Evolutionary conservation across 1,139 yeast genomes (phyloP).

Genomic region (Geotrichum carabidarum): DNA sequence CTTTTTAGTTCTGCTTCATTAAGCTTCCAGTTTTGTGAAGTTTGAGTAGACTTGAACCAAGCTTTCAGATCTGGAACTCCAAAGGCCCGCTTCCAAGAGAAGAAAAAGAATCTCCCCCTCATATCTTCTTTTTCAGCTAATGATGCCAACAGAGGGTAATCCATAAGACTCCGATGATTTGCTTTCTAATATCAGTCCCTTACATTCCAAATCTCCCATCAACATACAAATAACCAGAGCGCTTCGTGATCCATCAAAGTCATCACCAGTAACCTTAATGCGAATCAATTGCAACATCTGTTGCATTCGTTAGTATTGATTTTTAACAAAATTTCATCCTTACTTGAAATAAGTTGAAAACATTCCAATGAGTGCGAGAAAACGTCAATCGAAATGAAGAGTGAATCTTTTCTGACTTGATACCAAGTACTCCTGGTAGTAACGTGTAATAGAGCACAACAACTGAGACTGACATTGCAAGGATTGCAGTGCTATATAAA

Average conservation of each 20-base stretch:
- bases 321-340: background rate
- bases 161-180: slow-evolving; percentile 56
- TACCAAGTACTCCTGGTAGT: background rate
- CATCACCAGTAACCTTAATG: slow-evolving; percentile 18
- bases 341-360: slow-evolving; percentile 3
- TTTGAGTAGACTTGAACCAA: slow-evolving; percentile 23
- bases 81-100: slow-evolving; percentile 30
- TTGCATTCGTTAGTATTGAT: background rate
- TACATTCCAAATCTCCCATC: background rate
- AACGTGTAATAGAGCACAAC: background rate
- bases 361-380: slow-evolving; percentile 1
- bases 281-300: slow-evolving; percentile 14
- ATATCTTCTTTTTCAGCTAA: slow-evolving; percentile 38
- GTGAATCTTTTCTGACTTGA: background rate
- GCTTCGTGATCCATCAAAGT: slow-evolving; percentile 16
- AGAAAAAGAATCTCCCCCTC: slow-evolving; percentile 28
- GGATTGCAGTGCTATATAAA: background rate
- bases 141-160: slow-evolving; percentile 47
- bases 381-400: background rate
- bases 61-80: slow-evolving; percentile 28
- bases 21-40: slow-evolving; percentile 33
- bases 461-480: background rate
- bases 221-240: slow-evolving; percentile 18
- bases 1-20: slow-evolving; percentile 23
- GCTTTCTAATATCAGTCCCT: slow-evolving; percentile 24